Evolutionary conservation across 352 stramenopile species (phyloP).

Genomic region (Lagenidium giganteum): DNA sequence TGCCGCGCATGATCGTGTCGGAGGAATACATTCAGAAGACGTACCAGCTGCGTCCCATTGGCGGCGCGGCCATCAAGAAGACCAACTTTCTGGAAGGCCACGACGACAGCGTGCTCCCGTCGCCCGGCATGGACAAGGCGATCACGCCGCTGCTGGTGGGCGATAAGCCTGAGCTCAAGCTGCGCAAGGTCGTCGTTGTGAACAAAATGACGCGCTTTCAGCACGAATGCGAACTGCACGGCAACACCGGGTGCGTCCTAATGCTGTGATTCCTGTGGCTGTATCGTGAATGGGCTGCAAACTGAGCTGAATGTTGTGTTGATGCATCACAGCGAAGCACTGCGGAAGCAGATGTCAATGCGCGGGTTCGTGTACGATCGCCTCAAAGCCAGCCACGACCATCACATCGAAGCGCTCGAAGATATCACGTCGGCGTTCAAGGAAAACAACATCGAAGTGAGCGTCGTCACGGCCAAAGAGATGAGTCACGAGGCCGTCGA

Average conservation of each 20-base stretch:
- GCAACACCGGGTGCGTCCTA: slow-evolving; percentile 48
- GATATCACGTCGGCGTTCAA: slow-evolving; percentile 74
- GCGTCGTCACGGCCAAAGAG: slow-evolving; percentile 54
- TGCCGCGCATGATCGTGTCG: slow-evolving; percentile 78
- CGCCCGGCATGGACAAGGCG: no score
- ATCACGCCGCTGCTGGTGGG: slow-evolving; percentile 35
- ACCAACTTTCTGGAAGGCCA: background rate
- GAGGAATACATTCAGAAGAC: slow-evolving; percentile 80
- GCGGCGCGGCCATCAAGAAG: slow-evolving; percentile 3
- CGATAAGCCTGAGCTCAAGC: slow-evolving; percentile 36
- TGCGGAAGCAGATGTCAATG: slow-evolving; percentile 84
- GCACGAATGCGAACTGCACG: slow-evolving; percentile 66
- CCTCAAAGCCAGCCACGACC: slow-evolving; percentile 70
- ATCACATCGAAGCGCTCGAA: slow-evolving; percentile 68
- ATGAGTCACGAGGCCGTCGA: slow-evolving; percentile 64
- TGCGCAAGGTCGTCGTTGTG: slow-evolving; percentile 73
- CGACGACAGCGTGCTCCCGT: no score
- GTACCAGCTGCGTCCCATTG: slow-evolving; percentile 28
- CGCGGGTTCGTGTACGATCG: slow-evolving; percentile 76
- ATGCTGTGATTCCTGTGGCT: no score
- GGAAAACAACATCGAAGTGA: slow-evolving; percentile 46
- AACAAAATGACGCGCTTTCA: slow-evolving; percentile 79
- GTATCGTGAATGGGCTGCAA: no score
- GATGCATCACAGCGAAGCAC: slow-evolving; percentile 38
- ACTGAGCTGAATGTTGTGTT: slow-evolving; percentile 9